Percentiles rank a stretch among this genome's conserved stretches.
These are phyloP conservation scores for Phytophthora ramorum DNA, from an alignment of 352 stramenopile species.

Conservation along the genomic window DNA sequence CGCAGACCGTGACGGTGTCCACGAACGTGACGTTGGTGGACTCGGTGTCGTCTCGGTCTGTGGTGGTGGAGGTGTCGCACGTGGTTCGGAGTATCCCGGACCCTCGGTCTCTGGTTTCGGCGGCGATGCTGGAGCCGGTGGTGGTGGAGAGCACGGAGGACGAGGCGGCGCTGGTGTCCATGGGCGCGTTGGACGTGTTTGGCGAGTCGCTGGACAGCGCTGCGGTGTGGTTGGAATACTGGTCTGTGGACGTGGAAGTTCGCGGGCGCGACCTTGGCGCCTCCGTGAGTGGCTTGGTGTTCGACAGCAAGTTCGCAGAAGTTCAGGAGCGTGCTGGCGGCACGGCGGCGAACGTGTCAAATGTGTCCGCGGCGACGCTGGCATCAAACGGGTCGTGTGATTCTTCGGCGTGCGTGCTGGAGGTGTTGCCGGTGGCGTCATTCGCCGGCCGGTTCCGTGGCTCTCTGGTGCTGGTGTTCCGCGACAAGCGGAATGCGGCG, in stretches of 20 bases:
- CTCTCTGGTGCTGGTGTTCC: constrained; percentile 16
- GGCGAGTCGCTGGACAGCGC: too few relatives aligned
- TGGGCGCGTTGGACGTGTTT: too few relatives aligned
- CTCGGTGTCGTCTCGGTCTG: too few relatives aligned
- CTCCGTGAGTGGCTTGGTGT: constrained; percentile 10
- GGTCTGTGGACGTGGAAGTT: constrained; percentile 18
- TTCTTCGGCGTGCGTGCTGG: constrained; percentile 7
- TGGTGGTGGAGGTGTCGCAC: too few relatives aligned
- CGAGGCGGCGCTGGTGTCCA: too few relatives aligned
- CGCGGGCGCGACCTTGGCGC: constrained; percentile 6
- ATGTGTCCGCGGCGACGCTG: constrained; percentile 8
- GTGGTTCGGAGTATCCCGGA: too few relatives aligned
- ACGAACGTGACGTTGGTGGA: constrained; percentile 38
- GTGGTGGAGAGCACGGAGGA: too few relatives aligned
- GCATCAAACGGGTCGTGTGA: constrained; percentile 4
- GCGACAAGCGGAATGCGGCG: constrained; percentile 13
- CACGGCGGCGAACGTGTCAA: background rate
- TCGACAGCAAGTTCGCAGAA: background rate
- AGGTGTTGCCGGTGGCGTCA: background rate
- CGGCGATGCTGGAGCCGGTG: too few relatives aligned
- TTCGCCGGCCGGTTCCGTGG: background rate
- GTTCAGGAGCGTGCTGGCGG: background rate
- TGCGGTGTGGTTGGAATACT: too few relatives aligned
- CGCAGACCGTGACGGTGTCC: constrained; percentile 34
- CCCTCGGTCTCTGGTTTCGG: too few relatives aligned